Percentiles rank a stretch among this genome's conserved stretches.
These are phyloP conservation scores for Metschnikowia sp. DNA, from an alignment of 805 yeast genomes.

Conservation along the genomic window DNA sequence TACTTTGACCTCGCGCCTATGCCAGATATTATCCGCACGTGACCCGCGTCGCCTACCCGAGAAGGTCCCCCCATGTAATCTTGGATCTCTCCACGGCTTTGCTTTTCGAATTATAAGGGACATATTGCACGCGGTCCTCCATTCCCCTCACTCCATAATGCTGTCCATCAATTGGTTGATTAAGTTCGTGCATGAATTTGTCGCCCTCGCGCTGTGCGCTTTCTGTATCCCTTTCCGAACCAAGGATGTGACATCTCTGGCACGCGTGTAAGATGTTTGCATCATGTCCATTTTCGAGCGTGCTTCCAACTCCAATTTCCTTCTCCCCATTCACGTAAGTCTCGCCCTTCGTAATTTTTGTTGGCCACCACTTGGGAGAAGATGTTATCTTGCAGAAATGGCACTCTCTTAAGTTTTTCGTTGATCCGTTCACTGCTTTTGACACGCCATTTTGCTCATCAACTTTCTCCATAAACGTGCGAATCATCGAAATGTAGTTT, in stretches of 20 bases:
- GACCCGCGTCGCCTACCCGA: constrained; percentile 3
- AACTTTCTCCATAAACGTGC: constrained; percentile 6
- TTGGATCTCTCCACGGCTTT: constrained; percentile 5
- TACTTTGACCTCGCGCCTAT: neutral
- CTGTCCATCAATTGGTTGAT: constrained; percentile 30
- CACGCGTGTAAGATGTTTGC: constrained; percentile 15
- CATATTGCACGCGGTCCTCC: constrained; percentile 10
- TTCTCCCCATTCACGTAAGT: too few species aligned
- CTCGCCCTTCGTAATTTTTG: neutral
- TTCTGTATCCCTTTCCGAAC: constrained; percentile 14
- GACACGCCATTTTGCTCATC: constrained; percentile 5
- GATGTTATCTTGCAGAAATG: constrained; percentile 21
- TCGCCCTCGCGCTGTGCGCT: constrained; percentile 16
- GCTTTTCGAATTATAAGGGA: neutral
- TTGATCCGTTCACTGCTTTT: constrained; percentile 7
- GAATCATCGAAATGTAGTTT: constrained; percentile 25
- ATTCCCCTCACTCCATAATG: constrained; percentile 28
- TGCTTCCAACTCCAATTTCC: too few species aligned
- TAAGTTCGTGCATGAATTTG: constrained; percentile 16
- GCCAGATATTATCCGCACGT: constrained; percentile 3
- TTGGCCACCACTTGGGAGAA: constrained; percentile 40
- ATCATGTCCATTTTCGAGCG: too few species aligned
- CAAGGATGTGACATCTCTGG: constrained; percentile 29
- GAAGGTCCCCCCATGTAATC: constrained; percentile 9
- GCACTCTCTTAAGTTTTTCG: constrained; percentile 14